These are phyloP conservation scores for Aspergillus japonicus DNA, from an alignment of 2,329 filamentous ascomycete genomes.

Conservation along the genomic window DNA sequence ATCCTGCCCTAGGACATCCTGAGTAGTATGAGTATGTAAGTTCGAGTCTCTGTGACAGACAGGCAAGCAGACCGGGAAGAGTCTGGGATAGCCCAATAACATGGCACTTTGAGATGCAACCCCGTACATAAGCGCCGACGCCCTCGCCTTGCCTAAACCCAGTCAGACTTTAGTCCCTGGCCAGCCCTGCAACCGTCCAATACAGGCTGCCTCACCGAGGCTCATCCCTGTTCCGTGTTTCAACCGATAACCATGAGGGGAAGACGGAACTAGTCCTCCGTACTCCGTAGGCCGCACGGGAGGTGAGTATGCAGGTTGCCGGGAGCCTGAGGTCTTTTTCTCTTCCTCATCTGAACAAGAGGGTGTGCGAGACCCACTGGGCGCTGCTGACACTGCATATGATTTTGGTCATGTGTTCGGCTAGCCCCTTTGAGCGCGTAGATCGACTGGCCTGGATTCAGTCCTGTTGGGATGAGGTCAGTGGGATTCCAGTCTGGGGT, in stretches of 20 bases:
- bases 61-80: background rate
- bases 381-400: slow-evolving; percentile 24
- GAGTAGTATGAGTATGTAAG: background rate
- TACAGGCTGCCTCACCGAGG: slow-evolving; percentile 3
- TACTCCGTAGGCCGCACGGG: background rate
- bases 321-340: background rate
- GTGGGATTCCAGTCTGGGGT: background rate
- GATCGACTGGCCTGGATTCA: slow-evolving; percentile 12
- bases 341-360: background rate
- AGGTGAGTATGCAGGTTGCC: slow-evolving; percentile 4
- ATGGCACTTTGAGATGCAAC: slow-evolving; percentile 3
- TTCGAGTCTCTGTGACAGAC: background rate
- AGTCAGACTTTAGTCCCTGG: slow-evolving; percentile 10
- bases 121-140: slow-evolving; percentile 7
- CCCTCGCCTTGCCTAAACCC: slow-evolving; percentile 4
- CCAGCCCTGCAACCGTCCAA: slow-evolving; percentile 8
- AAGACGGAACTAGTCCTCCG: background rate
- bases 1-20: background rate
- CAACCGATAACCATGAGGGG: background rate
- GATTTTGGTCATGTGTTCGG: slow-evolving; percentile 22
- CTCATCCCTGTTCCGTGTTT: slow-evolving; percentile 7
- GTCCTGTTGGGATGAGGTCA: background rate
- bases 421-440: slow-evolving; percentile 15
- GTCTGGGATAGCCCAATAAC: slow-evolving; percentile 4
- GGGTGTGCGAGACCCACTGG: slow-evolving; percentile 16